These are phyloP conservation scores for Ballota nigra DNA, from an alignment of 257 asterid species.

Conservation along the genomic window DNA sequence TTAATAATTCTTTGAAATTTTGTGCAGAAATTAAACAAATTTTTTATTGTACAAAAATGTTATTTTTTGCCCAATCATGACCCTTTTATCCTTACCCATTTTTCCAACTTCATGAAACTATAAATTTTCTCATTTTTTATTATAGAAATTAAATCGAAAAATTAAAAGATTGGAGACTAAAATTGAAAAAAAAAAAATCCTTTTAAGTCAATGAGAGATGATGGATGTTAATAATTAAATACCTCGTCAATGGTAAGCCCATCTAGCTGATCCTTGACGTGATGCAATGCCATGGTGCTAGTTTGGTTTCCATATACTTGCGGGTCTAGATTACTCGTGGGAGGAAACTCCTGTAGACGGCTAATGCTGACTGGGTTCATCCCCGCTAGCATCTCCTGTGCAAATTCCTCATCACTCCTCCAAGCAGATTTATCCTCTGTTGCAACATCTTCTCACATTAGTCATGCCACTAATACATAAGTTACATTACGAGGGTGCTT, in stretches of 20 bases:
- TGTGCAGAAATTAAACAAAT: background rate
- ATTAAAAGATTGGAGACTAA: background rate
- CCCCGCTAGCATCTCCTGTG: constrained; percentile 71
- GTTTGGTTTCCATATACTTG: constrained; percentile 43
- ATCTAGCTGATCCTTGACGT: constrained; percentile 34
- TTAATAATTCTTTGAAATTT: too few relatives aligned
- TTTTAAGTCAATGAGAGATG: background rate
- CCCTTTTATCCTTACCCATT: too few relatives aligned
- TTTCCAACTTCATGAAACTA: too few relatives aligned
- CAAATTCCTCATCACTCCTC: constrained; percentile 75
- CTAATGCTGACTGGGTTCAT: constrained; percentile 54
- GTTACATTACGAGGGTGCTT: too few relatives aligned
- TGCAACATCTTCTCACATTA: too few relatives aligned
- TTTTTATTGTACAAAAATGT: too few relatives aligned
- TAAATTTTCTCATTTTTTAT: too few relatives aligned
- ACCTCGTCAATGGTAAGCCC: constrained; percentile 50
- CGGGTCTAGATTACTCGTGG: constrained; percentile 45
- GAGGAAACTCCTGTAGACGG: constrained; percentile 64
- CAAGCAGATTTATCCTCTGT: constrained; percentile 59
- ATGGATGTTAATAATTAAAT: background rate
- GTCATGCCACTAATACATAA: too few relatives aligned
- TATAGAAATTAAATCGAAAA: too few relatives aligned
- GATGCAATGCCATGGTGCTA: constrained; percentile 38
- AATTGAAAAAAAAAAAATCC: too few relatives aligned
- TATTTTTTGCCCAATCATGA: too few relatives aligned